phyloP scores from a whole-genome alignment of 1,284 basidiomycete genomes.

The Puccinia brachypodii region DNA sequence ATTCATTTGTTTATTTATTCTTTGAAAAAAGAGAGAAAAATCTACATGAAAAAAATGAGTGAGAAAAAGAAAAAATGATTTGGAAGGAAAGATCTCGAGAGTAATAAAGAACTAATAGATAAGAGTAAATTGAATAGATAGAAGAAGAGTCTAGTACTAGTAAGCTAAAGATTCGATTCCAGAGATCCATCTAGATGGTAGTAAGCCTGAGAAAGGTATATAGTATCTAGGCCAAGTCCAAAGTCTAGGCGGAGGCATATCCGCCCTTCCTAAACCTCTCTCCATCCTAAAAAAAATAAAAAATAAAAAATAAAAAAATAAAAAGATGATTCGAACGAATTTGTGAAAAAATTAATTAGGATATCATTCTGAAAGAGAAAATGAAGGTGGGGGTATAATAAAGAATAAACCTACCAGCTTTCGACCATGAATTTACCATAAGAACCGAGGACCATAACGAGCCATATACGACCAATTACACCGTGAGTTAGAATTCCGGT shows the following conservation, averaged over 20 bases:
- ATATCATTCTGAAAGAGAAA: not conserved
- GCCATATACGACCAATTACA: constrained; percentile 19
- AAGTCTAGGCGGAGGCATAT: constrained; percentile 21
- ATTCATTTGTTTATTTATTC: no score
- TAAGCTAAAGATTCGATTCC: not conserved
- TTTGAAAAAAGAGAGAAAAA: no score
- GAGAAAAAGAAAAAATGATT: no score
- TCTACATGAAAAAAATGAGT: no score
- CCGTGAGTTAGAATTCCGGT: constrained; percentile 26
- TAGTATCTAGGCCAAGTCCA: constrained; percentile 33
- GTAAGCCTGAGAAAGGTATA: constrained; percentile 32
- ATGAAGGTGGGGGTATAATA: not conserved
- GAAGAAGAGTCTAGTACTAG: no score
- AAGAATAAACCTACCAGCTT: constrained; percentile 30
- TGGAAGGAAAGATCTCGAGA: no score
- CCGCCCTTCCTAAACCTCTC: constrained; percentile 34
- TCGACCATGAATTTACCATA: constrained; percentile 14
- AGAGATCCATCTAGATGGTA: constrained; percentile 39
- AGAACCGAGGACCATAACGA: not conserved
- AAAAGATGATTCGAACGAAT: not conserved
- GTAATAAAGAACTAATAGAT: no score
- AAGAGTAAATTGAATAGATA: no score
- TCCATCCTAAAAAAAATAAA: constrained; percentile 17
- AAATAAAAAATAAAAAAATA: not conserved
- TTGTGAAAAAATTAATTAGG: not conserved